Percentiles rank a stretch among this genome's conserved stretches.
phyloP scores from a whole-genome alignment of 495 filamentous ascomycete species.

The Aspergillus hancockii region DNA sequence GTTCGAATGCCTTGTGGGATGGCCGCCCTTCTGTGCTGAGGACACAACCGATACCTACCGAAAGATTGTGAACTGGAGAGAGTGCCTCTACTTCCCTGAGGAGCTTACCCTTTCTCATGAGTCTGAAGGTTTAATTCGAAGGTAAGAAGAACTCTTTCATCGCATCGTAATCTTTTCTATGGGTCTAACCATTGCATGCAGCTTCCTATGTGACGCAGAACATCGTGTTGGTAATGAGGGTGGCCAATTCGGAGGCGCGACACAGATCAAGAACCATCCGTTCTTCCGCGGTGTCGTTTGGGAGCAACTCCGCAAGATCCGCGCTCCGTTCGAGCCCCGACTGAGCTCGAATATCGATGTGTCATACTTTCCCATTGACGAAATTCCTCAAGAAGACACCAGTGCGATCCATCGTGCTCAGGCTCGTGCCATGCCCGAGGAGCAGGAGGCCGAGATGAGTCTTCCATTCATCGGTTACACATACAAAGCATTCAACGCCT shows the following conservation, averaged over 20 bases:
- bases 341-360: constrained; percentile 90
- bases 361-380: constrained; percentile 98
- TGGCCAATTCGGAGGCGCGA: constrained; percentile 74
- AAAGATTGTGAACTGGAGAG: constrained; percentile 98
- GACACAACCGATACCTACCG: constrained; percentile 97
- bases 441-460: constrained; percentile 79
- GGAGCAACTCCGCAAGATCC: constrained; percentile 85
- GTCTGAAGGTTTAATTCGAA: constrained; percentile 84
- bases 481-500: constrained; percentile 95
- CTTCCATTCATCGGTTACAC: constrained; percentile 98
- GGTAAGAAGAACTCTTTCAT: constrained; percentile 46
- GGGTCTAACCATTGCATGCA: constrained; percentile 34
- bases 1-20: constrained; percentile 98
- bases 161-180: background rate
- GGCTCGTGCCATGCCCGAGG: constrained; percentile 60
- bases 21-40: constrained; percentile 98
- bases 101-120: constrained; percentile 86
- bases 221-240: constrained; percentile 69
- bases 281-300: constrained; percentile 98
- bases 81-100: constrained; percentile 94
- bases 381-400: constrained; percentile 92
- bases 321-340: constrained; percentile 93
- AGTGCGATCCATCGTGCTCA: constrained; percentile 67
- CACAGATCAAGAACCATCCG: constrained; percentile 87
- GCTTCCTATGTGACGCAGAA: constrained; percentile 88